Evolutionary conservation across 768 basidiomycete species (phyloP).

Genomic region (Leucocoprinus sp.): DNA sequence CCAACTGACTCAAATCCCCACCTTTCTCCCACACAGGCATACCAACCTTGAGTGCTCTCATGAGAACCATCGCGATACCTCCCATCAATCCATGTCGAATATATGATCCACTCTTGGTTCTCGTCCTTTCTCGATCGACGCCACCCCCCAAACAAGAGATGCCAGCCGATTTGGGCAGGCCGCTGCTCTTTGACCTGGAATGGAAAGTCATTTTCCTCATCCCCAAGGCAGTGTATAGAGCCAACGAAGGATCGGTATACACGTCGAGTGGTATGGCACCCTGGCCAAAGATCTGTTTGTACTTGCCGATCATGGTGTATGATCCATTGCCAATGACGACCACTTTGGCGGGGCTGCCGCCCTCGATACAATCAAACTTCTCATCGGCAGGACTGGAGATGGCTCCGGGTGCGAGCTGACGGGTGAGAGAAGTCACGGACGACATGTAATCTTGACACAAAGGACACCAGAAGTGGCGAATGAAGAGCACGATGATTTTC

Average conservation of each 20-base stretch:
- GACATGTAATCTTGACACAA: slow-evolving; percentile 84
- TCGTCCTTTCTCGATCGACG: not conserved
- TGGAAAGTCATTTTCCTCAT: slow-evolving; percentile 22
- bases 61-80: slow-evolving; percentile 68
- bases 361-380: slow-evolving; percentile 11
- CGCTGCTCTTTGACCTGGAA: slow-evolving; percentile 9
- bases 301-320: slow-evolving; percentile 66
- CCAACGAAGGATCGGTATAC: slow-evolving; percentile 71
- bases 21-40: slow-evolving; percentile 81
- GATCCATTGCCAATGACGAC: slow-evolving; percentile 78
- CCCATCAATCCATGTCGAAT: slow-evolving; percentile 56
- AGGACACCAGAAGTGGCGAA: slow-evolving; percentile 87
- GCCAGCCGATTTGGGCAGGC: not conserved
- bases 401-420: slow-evolving; percentile 19
- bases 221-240: slow-evolving; percentile 65
- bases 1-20: slow-evolving; percentile 71
- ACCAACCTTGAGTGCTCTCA: slow-evolving; percentile 59
- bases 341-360: slow-evolving; percentile 37
- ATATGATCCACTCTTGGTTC: slow-evolving; percentile 34
- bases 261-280: slow-evolving; percentile 44
- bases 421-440: slow-evolving; percentile 40
- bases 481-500: slow-evolving; percentile 70
- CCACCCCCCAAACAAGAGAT: not conserved
- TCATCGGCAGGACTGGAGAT: slow-evolving; percentile 16
- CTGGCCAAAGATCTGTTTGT: slow-evolving; percentile 66